Base-by-base conservation (phyloP, 768 basidiomycete species). In the Leccinum incarnatum region DNA sequence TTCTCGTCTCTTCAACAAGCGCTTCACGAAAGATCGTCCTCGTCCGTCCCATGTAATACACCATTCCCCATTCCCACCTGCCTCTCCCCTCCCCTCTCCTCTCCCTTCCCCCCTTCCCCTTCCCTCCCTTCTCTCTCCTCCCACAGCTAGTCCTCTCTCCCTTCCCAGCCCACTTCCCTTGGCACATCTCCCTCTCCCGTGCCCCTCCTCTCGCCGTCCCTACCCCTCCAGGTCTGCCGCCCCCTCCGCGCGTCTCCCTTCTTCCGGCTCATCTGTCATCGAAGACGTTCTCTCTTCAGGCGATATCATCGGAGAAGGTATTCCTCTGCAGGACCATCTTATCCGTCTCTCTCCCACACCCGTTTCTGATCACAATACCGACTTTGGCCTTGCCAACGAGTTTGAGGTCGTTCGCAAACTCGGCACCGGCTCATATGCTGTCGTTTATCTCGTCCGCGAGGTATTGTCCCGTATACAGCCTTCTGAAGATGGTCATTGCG, bases 391-490 rank as follows among this genome's bases (percentile, higher is more conserved):
- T 19, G 86, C 86, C 15, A 77, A 73, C 21, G 85, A 87, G 63
- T 93, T 95, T 60, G 83, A 93, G 77, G 93, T 98, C 71, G 83
- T 95, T 64, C 79, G 90, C 57, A 85, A 84, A 62, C 84, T 96
- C 54, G 95, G 95, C 51, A 86, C 90, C 0, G 95, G 95, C 65
- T 90, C 88, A 61, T 97, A 96, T 71, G 95, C 95, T 15, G 90
- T 94, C 67, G 95, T 97, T 56, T 98, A 97, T 72, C 87, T 93
- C 60, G 95, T 97, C 27, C 84, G 85, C 50, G 89, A 92, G 73
- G 81, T 90, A 36, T 63, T 81, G 27, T 75, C 71, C 15, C 78
- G 76, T 53, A 53, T 65, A 36, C 62, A 66, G n/a, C 70, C 74
- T 49, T 77, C 78, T 14, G 83, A 87, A 64, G 80, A 83, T 69